Percentiles rank a stretch among this genome's conserved stretches.
Evolutionary conservation across 116 monocot genomes (phyloP).

Genomic region (Dioscorea cayenensis): DNA sequence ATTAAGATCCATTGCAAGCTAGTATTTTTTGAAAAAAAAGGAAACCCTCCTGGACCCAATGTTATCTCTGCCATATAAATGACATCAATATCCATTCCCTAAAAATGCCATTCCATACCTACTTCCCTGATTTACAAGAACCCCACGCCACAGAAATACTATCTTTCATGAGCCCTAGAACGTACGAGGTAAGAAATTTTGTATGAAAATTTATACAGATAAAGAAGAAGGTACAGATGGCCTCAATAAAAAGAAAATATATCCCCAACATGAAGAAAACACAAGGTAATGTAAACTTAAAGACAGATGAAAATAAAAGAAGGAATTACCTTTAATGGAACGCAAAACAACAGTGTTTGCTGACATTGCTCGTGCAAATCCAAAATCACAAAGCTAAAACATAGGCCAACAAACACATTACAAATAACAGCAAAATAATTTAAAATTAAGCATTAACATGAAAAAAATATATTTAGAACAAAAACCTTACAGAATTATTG

Average conservation of each 20-base stretch:
- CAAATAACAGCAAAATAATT: background rate
- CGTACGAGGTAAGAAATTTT: background rate
- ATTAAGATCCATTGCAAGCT: no score
- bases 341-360: slow-evolving; percentile 94
- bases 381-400: slow-evolving; percentile 93
- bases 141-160: no score
- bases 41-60: no score
- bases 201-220: background rate
- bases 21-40: no score
- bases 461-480: no score
- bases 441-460: background rate
- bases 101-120: no score
- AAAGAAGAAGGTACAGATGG: background rate
- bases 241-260: background rate
- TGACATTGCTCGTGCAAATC: slow-evolving; percentile 99
- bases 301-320: background rate
- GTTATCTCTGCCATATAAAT: no score
- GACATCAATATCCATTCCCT: no score
- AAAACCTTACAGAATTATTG: no score
- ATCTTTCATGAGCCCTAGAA: no score
- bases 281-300: background rate
- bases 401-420: slow-evolving; percentile 4
- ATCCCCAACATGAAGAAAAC: background rate
- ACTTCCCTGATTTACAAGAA: no score
- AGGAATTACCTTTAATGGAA: slow-evolving; percentile 78